A percentile compares a stretch with the other conserved stretches of the same genome.
Evolutionary conservation across 345 rosid species (phyloP).

Genomic region (Ceriops decandra): DNA sequence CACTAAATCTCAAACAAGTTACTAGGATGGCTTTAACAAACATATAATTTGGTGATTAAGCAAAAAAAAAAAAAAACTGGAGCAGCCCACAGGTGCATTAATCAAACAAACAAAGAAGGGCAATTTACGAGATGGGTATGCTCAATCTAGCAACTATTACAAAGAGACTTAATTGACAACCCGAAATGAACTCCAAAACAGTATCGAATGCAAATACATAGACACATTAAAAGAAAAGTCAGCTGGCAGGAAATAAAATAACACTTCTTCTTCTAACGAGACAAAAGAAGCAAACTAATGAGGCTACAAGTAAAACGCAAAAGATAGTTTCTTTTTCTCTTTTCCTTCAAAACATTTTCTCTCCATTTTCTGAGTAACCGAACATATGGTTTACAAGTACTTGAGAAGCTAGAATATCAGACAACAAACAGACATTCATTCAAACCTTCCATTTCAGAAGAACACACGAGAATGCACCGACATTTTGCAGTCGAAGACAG

Average conservation of each 20-base stretch:
- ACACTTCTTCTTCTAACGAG: no score
- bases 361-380: slow-evolving; percentile 18
- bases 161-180: neutral
- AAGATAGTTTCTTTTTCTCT: neutral
- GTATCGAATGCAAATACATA: no score
- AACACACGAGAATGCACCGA: neutral
- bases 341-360: neutral
- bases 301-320: neutral
- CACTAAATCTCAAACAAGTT: neutral
- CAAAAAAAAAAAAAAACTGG: neutral
- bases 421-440: neutral
- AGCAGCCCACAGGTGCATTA: slow-evolving; percentile 22
- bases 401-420: neutral
- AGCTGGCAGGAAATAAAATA: no score
- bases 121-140: slow-evolving; percentile 16
- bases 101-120: neutral
- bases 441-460: neutral
- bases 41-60: slow-evolving; percentile 14
- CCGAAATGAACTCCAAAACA: no score
- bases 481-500: slow-evolving; percentile 8
- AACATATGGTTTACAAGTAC: neutral
- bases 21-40: neutral
- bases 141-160: slow-evolving; percentile 26
- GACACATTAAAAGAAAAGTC: no score
- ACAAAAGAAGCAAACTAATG: neutral